Base-by-base conservation (phyloP, 2,329 filamentous ascomycete genomes). In the Hymenoscyphus albidus region DNA sequence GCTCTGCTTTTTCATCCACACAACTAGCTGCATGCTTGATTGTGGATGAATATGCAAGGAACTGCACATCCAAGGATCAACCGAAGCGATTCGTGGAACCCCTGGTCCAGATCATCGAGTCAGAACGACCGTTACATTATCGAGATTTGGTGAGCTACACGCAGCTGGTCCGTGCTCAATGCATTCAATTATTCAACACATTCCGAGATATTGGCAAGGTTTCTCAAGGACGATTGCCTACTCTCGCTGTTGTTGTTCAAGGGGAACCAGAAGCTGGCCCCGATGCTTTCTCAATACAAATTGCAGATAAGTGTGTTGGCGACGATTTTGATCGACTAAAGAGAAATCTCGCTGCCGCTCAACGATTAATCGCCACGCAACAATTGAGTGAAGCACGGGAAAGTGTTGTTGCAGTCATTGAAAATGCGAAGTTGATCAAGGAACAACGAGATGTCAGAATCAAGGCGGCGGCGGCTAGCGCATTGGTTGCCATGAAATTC, bases 201-300 rank as follows among this genome's bases (percentile, higher is more conserved):
- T 99, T 99, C 83, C 87, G 93, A 71, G 94, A 98, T 70, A 88
- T 93, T 72, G 93, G 91, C 44, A 93, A 95, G 74, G 88, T 96
- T 1, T 84, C 90, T 27, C 84, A 87, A 59, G 82, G 84, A 67
- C 91, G 89, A 74, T 80, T 98, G 51, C 94, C 96, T 0, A 83
- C 83, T 5, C 84, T 98, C 58, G 92, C 95, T 27, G 92, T 96
- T 2, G 87, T 99, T 18, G 94, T 97, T 9, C 95, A 99, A 78
- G 95, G 95, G 38, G 94, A 98, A 74, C 83, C 90, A 5, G 91
- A 96, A 74, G 94, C 95, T 42, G 94, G 95, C 0, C 93, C 94
- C 10, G 94, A 88, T 71, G 94, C 95, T 6, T 99, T 99, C 76
- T 96, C 93, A 0, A 84, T 98, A 61, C 79, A 84, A 0, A 92